Percentiles rank a stretch among this genome's conserved stretches.
These are phyloP conservation scores for Herpotrichia juniperi DNA, from an alignment of 2,329 filamentous ascomycete species.

Conservation along the genomic window DNA sequence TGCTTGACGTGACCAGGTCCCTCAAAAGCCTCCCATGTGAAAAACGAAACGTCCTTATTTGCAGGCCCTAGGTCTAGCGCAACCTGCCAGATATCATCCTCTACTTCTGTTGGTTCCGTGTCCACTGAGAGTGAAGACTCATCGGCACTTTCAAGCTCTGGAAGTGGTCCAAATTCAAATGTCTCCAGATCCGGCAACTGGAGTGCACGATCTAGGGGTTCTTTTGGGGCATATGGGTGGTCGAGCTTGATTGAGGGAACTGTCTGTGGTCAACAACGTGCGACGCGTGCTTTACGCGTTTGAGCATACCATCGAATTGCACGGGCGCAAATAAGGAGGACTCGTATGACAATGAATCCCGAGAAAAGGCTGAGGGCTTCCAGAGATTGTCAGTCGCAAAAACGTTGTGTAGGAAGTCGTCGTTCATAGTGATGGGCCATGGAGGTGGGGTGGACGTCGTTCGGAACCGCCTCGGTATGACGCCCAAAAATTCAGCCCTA, in stretches of 20 bases:
- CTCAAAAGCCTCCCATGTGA: constrained; percentile 74
- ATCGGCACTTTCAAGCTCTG: constrained; percentile 40
- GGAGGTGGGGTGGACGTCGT: constrained; percentile 10
- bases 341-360: constrained; percentile 23
- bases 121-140: constrained; percentile 35
- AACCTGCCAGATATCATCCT: constrained; percentile 48
- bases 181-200: constrained; percentile 46
- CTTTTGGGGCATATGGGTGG: constrained; percentile 48
- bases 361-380: constrained; percentile 58
- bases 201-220: constrained; percentile 40
- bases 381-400: constrained; percentile 70
- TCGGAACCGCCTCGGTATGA: constrained; percentile 33
- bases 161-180: constrained; percentile 48
- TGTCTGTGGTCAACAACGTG: constrained; percentile 30
- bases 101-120: constrained; percentile 29
- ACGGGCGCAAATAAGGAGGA: constrained; percentile 41
- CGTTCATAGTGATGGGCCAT: constrained; percentile 29
- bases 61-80: constrained; percentile 39
- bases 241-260: constrained; percentile 44
- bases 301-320: constrained; percentile 42
- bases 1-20: constrained; percentile 47
- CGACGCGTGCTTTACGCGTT: constrained; percentile 36
- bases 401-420: constrained; percentile 57
- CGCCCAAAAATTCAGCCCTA: constrained; percentile 38
- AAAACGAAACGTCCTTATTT: constrained; percentile 50